A percentile compares a stretch with the other conserved stretches of the same genome.
Conservation (phyloP, 768 basidiomycete genomes). For the Lentinula sp. region DNA sequence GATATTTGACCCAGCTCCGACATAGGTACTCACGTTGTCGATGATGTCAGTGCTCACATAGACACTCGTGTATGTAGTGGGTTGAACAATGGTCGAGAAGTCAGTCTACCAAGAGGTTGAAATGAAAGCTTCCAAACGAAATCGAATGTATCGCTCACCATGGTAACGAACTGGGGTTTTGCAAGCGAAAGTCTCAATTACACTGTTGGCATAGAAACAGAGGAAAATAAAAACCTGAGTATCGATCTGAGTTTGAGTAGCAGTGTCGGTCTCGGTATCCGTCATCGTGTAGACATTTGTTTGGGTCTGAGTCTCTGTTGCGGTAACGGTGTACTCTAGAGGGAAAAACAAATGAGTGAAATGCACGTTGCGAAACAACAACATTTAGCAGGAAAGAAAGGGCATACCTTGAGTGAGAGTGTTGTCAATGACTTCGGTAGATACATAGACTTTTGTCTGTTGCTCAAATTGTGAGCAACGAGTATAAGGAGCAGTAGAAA, state of each 20-base stretch:
- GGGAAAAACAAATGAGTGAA: background rate
- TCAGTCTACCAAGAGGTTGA: constrained; percentile 24
- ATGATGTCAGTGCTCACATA: constrained; percentile 52
- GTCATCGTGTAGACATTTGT: constrained; percentile 49
- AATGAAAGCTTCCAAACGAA: no score
- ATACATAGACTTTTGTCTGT: constrained; percentile 41
- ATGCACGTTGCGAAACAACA: background rate
- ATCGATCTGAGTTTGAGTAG: constrained; percentile 29
- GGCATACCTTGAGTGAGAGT: constrained; percentile 33
- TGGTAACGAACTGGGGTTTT: constrained; percentile 42
- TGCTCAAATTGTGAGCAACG: background rate
- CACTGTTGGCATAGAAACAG: background rate
- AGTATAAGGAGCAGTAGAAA: background rate
- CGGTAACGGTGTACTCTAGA: constrained; percentile 51
- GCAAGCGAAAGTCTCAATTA: background rate
- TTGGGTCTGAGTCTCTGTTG: constrained; percentile 55
- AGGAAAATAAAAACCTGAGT: background rate
- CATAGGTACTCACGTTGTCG: constrained; percentile 43
- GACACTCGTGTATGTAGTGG: constrained; percentile 50
- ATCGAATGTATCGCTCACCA: constrained; percentile 3
- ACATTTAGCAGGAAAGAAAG: no score
- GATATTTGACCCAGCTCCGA: no score
- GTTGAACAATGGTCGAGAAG: constrained; percentile 44
- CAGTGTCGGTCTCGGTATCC: constrained; percentile 48
- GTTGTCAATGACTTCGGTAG: constrained; percentile 57